Evolutionary conservation across 2,329 filamentous ascomycete species (phyloP).

Genomic region (Penicillium corylophilum): DNA sequence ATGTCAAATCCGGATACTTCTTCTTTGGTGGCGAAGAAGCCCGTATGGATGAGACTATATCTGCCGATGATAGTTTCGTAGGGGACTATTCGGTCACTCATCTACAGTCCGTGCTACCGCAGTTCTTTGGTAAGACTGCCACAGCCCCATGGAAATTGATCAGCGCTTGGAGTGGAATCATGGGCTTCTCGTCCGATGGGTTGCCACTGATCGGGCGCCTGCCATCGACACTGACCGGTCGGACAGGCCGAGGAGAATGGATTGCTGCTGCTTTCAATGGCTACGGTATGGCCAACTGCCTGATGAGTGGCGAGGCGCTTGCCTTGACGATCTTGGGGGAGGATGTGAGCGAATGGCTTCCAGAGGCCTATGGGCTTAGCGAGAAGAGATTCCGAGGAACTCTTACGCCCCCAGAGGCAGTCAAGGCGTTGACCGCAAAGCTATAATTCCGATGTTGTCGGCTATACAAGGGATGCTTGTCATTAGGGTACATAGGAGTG

Average conservation of each 20-base stretch:
- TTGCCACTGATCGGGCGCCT: conserved; percentile 53
- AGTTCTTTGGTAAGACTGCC: conserved; percentile 18
- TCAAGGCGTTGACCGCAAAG: conserved; percentile 16
- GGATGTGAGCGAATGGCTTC: conserved; percentile 25
- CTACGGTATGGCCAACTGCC: conserved; percentile 64
- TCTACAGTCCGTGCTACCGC: conserved; percentile 18
- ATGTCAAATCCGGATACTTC: conserved; percentile 25
- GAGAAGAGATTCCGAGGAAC: conserved; percentile 15
- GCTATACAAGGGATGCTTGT: not conserved
- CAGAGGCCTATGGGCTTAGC: conserved; percentile 25
- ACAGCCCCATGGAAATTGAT: conserved; percentile 21
- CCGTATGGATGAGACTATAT: conserved; percentile 17
- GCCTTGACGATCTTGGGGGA: conserved; percentile 31
- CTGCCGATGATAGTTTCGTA: conserved; percentile 24
- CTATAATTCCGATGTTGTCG: conserved; percentile 2
- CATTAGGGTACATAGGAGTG: not conserved
- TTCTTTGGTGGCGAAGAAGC: conserved; percentile 30
- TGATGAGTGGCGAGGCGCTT: conserved; percentile 28
- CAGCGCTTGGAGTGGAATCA: conserved; percentile 42
- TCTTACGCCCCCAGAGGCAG: conserved; percentile 11
- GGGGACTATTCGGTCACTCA: conserved; percentile 17
- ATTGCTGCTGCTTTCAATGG: conserved; percentile 64
- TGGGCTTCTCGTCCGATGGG: conserved; percentile 53
- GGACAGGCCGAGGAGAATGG: conserved; percentile 42
- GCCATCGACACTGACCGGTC: conserved; percentile 40